Evolutionary conservation across 805 yeast genomes (phyloP), one percentile per base, ranked within the genome.

Genomic region (Ogataea ramenticola): DNA sequence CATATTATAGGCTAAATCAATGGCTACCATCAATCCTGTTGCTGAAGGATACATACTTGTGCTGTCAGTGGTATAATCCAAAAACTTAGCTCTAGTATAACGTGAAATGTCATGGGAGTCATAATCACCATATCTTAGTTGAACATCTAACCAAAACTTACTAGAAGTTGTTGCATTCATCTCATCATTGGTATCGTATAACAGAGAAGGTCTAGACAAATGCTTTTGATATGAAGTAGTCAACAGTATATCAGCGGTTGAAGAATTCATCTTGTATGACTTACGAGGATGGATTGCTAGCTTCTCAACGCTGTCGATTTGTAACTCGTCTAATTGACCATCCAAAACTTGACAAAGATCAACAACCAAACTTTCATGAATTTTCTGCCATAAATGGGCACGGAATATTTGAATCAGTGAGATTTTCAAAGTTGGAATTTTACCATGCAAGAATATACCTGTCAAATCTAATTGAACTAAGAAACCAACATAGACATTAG

Each of bases 321-420:
- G 90, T 29, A 93, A 64, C 2, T 80, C 81, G 54, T 87, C 93
- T 59, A 88, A 66, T 60, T 93, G 96, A 41, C 81, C 80, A 61
- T 93, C 99, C 20, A 93, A 66, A 16, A 89, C 91, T 58, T 90
- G 97, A 55, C 96, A 89, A 27, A 93, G 55, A 68, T 93, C 99
- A 59, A 87, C 86, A 3, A 93, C 96, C 40, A 93, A 71, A 64
- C 95, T 83, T 64, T 93, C 99, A 61, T 93, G 99, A 43, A 93
- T 93, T 63, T 95, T 93, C 61, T 93, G 99, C 99, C 99, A 93
- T 56, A 93, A 75, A 69, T 93, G 99, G 0, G 99, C 98, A 45
- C 99, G 74, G 74, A 93, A 93, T 3, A 93, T 88, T 61, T 93
- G 99, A 60, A 93, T 90, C 49, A 91, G 72, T 1, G 99, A 91